Evolutionary conservation across 495 filamentous ascomycete genomes (phyloP), one percentile per base, ranked within the genome.

Genomic region (Penicillium cosmopolitanum): DNA sequence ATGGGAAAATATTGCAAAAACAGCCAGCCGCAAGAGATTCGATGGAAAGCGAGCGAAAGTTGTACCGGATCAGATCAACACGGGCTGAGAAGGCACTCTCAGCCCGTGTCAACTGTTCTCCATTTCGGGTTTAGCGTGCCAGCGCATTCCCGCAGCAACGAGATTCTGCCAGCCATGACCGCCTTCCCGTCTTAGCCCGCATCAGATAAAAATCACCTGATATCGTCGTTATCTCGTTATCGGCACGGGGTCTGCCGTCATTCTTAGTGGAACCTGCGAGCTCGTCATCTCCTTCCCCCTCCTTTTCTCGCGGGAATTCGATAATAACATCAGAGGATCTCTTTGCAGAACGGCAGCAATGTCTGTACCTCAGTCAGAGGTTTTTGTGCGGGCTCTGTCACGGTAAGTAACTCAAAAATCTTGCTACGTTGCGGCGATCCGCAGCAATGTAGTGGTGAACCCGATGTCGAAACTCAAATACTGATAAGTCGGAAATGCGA

Each of bases 81-180:
- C 61, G 68, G 62, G 57, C 65, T 60, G 60, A 60, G 53, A 51
- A 64, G 28, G 55, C 63, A 53, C 4, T 44, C 42, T 12, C 42
- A 16, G 54, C 28, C 28, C 28, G 28, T 57, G 71, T 70, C 70
- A 76, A 78, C 72, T 74, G 69, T 76, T 66, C 74, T 43, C 76
- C 67, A 40, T 60, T 70, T 74, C 21, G 15, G 69, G 74, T 70
- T 77, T 77, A 79, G 75, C 63, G 66, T 53, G 50, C 54, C 62
- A 72, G 48, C 73, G 42, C 72, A 77, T 80, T 72, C 70, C 76
- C 76, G 46, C 65, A 73, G 73, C 77, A 79, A 79, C 76, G 67
- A 68, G 53, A 9, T 1, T n/a, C 36, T 5, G 10, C 50, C 53
- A 51, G 73, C 66, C 70, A 68, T 55, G 54, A 74, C 68, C 72